Evolutionary conservation across 495 filamentous ascomycete species (phyloP).

Genomic region (Physcia stellaris): DNA sequence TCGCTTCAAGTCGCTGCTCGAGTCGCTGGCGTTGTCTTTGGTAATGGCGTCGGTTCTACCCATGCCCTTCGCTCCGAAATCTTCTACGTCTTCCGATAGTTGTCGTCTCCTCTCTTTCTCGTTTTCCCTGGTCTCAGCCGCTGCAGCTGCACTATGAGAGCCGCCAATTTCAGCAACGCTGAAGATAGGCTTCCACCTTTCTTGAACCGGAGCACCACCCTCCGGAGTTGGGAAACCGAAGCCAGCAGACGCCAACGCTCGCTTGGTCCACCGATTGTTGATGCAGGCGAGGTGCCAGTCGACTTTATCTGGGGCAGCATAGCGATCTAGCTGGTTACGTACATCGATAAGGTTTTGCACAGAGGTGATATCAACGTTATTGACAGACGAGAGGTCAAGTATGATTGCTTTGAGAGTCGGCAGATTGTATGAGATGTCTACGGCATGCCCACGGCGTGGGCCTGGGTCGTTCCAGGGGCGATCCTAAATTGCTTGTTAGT

Average conservation of each 20-base stretch:
- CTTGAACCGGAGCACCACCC: slow-evolving; percentile 32
- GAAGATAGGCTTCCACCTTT: slow-evolving; percentile 92
- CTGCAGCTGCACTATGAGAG: slow-evolving; percentile 47
- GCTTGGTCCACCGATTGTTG: slow-evolving; percentile 96
- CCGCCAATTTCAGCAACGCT: slow-evolving; percentile 83
- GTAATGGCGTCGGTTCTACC: slow-evolving; percentile 11
- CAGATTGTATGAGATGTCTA: slow-evolving; percentile 35
- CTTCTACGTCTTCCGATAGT: slow-evolving; percentile 20
- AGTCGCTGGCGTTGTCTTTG: slow-evolving; percentile 7
- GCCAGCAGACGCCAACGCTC: slow-evolving; percentile 78
- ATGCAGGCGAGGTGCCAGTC: slow-evolving; percentile 96
- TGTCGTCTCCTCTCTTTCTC: slow-evolving; percentile 35
- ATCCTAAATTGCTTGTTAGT: slow-evolving; percentile 32
- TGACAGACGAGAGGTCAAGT: slow-evolving; percentile 89
- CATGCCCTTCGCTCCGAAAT: slow-evolving; percentile 16
- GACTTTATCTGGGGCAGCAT: slow-evolving; percentile 67
- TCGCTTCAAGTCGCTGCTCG: slow-evolving; percentile 11
- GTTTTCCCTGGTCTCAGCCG: slow-evolving; percentile 43
- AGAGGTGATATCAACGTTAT: slow-evolving; percentile 91
- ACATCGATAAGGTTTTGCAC: slow-evolving; percentile 94
- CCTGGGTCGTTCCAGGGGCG: slow-evolving; percentile 95
- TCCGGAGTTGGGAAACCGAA: slow-evolving; percentile 68
- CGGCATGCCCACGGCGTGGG: slow-evolving; percentile 43
- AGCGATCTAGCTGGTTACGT: slow-evolving; percentile 89
- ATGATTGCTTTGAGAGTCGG: slow-evolving; percentile 86